Evolutionary conservation across 2,329 filamentous ascomycete species (phyloP).

Genomic region (Hypoxylon sp.): DNA sequence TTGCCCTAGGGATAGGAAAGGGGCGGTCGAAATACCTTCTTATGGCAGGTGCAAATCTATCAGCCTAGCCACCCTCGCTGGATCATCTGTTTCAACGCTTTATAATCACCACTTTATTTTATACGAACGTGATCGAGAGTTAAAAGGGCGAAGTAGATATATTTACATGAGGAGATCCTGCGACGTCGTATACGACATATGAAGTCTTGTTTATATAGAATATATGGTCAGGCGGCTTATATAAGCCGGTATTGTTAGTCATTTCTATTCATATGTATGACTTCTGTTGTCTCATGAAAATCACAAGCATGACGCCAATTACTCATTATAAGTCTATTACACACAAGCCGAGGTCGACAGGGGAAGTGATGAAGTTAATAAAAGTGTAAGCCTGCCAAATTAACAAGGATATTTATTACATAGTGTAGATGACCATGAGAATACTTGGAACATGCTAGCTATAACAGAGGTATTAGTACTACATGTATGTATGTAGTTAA

Average conservation of each 20-base stretch:
- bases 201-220: slow-evolving; percentile 19
- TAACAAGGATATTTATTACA: neutral
- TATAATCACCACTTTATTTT: slow-evolving; percentile 22
- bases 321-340: neutral
- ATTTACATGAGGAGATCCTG: slow-evolving; percentile 15
- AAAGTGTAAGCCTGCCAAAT: neutral
- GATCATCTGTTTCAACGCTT: slow-evolving; percentile 35
- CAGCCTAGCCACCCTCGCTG: slow-evolving; percentile 18
- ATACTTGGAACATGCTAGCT: neutral
- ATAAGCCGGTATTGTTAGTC: neutral
- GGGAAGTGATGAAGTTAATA: neutral
- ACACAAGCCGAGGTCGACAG: neutral
- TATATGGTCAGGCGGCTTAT: slow-evolving; percentile 8
- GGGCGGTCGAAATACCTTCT: slow-evolving; percentile 23
- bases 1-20: neutral
- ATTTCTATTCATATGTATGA: neutral
- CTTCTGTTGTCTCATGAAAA: neutral
- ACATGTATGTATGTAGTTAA: neutral
- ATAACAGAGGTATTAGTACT: neutral
- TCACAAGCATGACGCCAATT: neutral
- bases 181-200: slow-evolving; percentile 3
- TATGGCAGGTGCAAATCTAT: slow-evolving; percentile 37
- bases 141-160: neutral
- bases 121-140: slow-evolving; percentile 5
- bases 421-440: neutral